A percentile compares a stretch with the other conserved stretches of the same genome.
phyloP scores from a whole-genome alignment of 1,284 basidiomycete genomes.

The Vanrija humicola region DNA sequence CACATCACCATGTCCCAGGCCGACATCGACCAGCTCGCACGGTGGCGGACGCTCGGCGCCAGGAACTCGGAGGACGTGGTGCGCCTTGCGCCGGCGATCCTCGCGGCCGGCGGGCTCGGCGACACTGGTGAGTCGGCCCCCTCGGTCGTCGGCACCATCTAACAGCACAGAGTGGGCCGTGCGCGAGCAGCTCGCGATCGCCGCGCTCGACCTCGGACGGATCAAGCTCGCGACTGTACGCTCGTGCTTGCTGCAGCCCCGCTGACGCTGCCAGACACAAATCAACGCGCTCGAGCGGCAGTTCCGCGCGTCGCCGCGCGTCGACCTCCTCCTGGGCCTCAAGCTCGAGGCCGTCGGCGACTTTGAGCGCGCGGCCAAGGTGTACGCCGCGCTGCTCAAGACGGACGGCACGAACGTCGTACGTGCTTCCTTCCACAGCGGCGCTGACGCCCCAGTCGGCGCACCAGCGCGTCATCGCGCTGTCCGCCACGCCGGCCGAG shows the following conservation, averaged over 20 bases:
- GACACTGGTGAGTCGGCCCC: constrained; percentile 30
- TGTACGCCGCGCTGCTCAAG: constrained; percentile 62
- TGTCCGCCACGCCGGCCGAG: constrained; percentile 52
- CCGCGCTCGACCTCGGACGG: constrained; percentile 77
- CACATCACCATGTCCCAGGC: constrained; percentile 24
- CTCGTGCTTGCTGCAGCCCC: constrained; percentile 10
- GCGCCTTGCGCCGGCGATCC: constrained; percentile 58
- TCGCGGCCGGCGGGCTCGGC: constrained; percentile 48
- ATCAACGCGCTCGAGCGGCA: constrained; percentile 62
- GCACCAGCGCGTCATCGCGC: constrained; percentile 78
- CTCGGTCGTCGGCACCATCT: neutral
- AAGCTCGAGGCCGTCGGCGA: constrained; percentile 69
- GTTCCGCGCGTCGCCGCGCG: constrained; percentile 78
- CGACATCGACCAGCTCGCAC: constrained; percentile 64
- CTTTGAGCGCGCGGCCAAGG: constrained; percentile 42
- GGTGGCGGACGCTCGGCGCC: constrained; percentile 63
- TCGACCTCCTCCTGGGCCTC: constrained; percentile 78
- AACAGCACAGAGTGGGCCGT: constrained; percentile 68
- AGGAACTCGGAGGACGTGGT: constrained; percentile 69
- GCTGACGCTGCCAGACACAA: constrained; percentile 55
- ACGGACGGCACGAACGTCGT: constrained; percentile 74
- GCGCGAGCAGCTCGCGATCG: constrained; percentile 80
- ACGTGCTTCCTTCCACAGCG: constrained; percentile 36
- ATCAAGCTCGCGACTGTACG: constrained; percentile 77
- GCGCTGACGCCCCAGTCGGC: constrained; percentile 55